Conservation (phyloP, 768 basidiomycete genomes). For the Phanerochaete carnosa region DNA sequence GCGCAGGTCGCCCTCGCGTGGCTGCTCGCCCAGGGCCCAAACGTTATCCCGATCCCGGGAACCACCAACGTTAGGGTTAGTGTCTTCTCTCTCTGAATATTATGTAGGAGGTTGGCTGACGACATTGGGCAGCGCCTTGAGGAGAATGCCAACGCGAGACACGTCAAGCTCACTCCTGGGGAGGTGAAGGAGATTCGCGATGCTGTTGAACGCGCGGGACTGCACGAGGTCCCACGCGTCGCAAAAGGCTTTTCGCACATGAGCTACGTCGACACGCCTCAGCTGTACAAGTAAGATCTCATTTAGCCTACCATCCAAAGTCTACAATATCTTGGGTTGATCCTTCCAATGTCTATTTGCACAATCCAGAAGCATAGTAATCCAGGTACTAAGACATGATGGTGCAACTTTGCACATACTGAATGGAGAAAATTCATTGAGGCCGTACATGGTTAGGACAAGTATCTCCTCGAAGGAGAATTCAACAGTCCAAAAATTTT, state of each 20-base stretch:
- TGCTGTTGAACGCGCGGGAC: conserved; percentile 7
- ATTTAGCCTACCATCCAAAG: too few relatives aligned
- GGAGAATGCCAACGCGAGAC: conserved; percentile 8
- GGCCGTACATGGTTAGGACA: too few relatives aligned
- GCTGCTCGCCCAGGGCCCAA: conserved; percentile 22
- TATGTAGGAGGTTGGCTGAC: not conserved
- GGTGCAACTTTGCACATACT: too few relatives aligned
- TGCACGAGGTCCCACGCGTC: not conserved
- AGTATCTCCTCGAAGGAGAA: not conserved
- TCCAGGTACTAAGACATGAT: too few relatives aligned
- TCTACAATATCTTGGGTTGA: too few relatives aligned
- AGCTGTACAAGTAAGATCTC: conserved; percentile 2
- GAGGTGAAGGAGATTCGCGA: conserved; percentile 8
- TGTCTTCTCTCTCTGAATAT: not conserved
- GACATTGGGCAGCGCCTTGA: conserved; percentile 12
- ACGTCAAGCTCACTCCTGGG: conserved; percentile 3
- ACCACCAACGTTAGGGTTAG: conserved; percentile 2
- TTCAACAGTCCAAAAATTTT: not conserved
- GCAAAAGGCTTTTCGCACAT: not conserved
- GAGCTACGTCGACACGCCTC: conserved; percentile 9
- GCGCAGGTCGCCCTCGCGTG: conserved; percentile 29
- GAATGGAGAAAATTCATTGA: too few relatives aligned
- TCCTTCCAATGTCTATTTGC: too few relatives aligned
- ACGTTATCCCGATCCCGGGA: conserved; percentile 26
- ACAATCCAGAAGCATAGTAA: too few relatives aligned